Evolutionary conservation across 1,139 yeast genomes (phyloP), one percentile per base, ranked within the genome.

Genomic region (Yamadazyma aaseri): DNA sequence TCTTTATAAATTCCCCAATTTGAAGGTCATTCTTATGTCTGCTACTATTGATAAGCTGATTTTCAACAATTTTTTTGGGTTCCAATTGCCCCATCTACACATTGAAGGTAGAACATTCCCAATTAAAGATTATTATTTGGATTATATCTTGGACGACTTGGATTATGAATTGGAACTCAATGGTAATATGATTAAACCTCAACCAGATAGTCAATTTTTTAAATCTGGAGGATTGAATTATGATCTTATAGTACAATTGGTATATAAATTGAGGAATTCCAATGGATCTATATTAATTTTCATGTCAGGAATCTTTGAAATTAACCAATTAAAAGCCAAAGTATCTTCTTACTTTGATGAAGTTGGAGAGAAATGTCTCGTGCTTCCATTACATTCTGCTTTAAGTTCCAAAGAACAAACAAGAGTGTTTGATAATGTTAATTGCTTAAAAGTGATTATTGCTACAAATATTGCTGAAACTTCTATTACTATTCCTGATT

Each of bases 61-160:
- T 17, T 90, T 89, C 59, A 67, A 73, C 34, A 62, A 67, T 12
- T 90, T 84, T 51, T 90, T 90, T 40, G 50, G 49, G 4, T 44
- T 60, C 46, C 56, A 60, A 1, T 58, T 77, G 32, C 64, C 73
- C 18, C 80, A 81, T 41, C 67, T 80, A 33, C 96, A 89, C 53
- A 89, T 92, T 37, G 87, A 83, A 51, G 98, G 98, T 2, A 69
- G 97, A 46, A 92, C 97, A 0, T 92, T 85, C 56, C 97, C 98
- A 0, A 92, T 92, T 28, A 57, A 75, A 32, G 96, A 89, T 51
- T 65, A 61, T 39, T 89, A 79, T 49, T 67, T 90, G 41, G 94
- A 86, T 34, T 73, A 76, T 12, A 67, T 87, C 16, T 60, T 90
- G 24, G 61, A 63, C 1, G 65, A 63, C 2, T 55, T 82, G 7